These are phyloP conservation scores for Pigoraptor vietnamica DNA, from an alignment of 78 protist species.

Conservation along the genomic window DNA sequence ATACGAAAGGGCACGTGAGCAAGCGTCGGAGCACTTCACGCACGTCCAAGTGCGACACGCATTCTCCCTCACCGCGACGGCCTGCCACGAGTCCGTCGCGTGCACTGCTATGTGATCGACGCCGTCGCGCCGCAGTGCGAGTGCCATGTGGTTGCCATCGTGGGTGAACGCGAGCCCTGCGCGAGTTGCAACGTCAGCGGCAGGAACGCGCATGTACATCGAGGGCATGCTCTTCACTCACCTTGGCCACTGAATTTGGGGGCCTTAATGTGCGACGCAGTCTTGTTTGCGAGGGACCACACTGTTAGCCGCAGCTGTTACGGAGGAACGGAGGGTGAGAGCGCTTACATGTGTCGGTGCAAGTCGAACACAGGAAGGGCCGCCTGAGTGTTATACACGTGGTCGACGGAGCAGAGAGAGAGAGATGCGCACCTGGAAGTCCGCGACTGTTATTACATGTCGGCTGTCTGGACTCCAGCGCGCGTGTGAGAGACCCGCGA, in stretches of 20 bases:
- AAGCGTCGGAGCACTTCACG: no score
- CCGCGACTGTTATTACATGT: neutral
- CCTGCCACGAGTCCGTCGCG: neutral
- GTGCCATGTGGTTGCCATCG: neutral
- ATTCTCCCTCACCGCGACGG: neutral
- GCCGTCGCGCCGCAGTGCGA: neutral
- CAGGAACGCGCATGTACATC: neutral
- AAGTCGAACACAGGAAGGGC: no score
- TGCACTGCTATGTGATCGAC: neutral
- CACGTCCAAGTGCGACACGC: no score
- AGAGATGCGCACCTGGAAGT: neutral
- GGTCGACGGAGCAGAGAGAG: no score
- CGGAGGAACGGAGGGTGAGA: neutral
- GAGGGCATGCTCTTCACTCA: no score
- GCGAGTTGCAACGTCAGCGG: neutral
- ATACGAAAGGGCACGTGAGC: no score
- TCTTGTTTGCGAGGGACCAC: neutral
- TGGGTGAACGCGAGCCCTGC: neutral
- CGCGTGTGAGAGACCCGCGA: neutral
- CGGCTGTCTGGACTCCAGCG: neutral
- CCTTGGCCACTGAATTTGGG: neutral
- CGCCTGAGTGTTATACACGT: no score
- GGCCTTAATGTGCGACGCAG: neutral
- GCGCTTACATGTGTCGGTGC: no score
- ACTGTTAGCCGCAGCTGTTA: neutral